These are phyloP conservation scores for Backusella circina DNA, from an alignment of 192 early-diverging fungal species.

Conservation along the genomic window DNA sequence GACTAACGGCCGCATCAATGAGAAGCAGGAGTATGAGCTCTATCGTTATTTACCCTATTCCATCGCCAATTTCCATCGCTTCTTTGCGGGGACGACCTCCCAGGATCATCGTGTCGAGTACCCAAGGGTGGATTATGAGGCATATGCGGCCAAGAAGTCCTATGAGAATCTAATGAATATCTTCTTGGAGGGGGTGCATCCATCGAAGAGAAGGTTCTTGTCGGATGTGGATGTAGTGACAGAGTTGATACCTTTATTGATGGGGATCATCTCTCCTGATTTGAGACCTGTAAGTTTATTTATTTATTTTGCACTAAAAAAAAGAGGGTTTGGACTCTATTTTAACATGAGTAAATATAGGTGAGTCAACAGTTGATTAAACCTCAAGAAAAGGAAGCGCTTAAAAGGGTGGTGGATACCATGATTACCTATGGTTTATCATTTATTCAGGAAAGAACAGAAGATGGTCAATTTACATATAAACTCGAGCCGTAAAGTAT, in stretches of 20 bases:
- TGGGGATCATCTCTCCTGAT: constrained; percentile 78
- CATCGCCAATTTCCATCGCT: constrained; percentile 70
- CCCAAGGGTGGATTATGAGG: constrained; percentile 75
- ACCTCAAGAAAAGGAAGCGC: constrained; percentile 51
- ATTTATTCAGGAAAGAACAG: constrained; percentile 64
- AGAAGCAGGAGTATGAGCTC: constrained; percentile 53
- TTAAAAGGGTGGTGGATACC: constrained; percentile 58
- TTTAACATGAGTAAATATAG: constrained; percentile 31
- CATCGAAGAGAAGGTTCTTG: constrained; percentile 46
- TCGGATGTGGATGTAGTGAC: constrained; percentile 37
- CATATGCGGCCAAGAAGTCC: constrained; percentile 41
- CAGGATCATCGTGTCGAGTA: constrained; percentile 60
- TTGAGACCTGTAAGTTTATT: constrained; percentile 61
- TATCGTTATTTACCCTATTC: constrained; percentile 68
- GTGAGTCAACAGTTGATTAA: constrained; percentile 61
- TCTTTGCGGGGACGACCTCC: constrained; percentile 67
- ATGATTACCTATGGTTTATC: constrained; percentile 71
- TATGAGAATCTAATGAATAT: constrained; percentile 53
- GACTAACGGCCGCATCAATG: constrained; percentile 47
- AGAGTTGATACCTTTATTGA: constrained; percentile 63
- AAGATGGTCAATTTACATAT: constrained; percentile 56
- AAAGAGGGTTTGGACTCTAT: no score
- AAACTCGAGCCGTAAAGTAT: constrained; percentile 76
- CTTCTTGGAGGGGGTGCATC: constrained; percentile 45
- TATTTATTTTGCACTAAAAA: no score